These are phyloP conservation scores for Botrytis galanthina DNA, from an alignment of 2,329 filamentous ascomycete genomes.

Conservation along the genomic window DNA sequence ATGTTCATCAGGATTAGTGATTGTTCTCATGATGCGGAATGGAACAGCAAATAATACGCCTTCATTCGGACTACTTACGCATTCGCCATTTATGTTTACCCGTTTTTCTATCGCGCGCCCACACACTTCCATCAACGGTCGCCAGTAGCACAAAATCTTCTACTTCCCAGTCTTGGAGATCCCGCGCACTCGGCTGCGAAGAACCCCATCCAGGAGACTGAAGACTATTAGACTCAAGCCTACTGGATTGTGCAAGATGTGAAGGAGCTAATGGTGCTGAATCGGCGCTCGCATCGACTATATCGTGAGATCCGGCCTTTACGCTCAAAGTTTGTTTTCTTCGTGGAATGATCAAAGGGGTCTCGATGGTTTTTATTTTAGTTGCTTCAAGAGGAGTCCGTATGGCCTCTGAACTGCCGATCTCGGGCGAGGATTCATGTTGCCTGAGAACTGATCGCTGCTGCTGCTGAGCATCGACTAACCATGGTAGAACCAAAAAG, in stretches of 20 bases:
- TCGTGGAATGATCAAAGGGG: slow-evolving; percentile 33
- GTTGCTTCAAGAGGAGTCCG: slow-evolving; percentile 34
- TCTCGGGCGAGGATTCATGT: slow-evolving; percentile 37
- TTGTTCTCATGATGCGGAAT: slow-evolving; percentile 34
- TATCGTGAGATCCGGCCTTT: slow-evolving; percentile 35
- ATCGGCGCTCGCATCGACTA: slow-evolving; percentile 87
- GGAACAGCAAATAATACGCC: neutral
- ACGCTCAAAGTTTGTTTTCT: slow-evolving; percentile 36
- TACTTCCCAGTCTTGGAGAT: slow-evolving; percentile 98
- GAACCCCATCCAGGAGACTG: slow-evolving; percentile 66
- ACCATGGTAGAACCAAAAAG: slow-evolving; percentile 56
- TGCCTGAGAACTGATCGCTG: slow-evolving; percentile 41
- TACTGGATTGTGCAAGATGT: slow-evolving; percentile 92
- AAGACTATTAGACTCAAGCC: slow-evolving; percentile 62
- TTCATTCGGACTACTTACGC: slow-evolving; percentile 8
- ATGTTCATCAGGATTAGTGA: slow-evolving; percentile 64
- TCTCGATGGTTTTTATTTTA: slow-evolving; percentile 37
- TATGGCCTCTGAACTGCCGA: slow-evolving; percentile 29
- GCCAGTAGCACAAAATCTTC: slow-evolving; percentile 99
- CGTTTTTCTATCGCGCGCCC: slow-evolving; percentile 84
- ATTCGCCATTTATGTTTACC: slow-evolving; percentile 73
- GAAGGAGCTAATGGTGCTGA: slow-evolving; percentile 92
- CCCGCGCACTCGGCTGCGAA: slow-evolving; percentile 84
- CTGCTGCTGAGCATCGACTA: slow-evolving; percentile 66
- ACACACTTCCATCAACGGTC: slow-evolving; percentile 97